Conservation (phyloP, 129 eudicot species). For the Flaveria bidentis region DNA sequence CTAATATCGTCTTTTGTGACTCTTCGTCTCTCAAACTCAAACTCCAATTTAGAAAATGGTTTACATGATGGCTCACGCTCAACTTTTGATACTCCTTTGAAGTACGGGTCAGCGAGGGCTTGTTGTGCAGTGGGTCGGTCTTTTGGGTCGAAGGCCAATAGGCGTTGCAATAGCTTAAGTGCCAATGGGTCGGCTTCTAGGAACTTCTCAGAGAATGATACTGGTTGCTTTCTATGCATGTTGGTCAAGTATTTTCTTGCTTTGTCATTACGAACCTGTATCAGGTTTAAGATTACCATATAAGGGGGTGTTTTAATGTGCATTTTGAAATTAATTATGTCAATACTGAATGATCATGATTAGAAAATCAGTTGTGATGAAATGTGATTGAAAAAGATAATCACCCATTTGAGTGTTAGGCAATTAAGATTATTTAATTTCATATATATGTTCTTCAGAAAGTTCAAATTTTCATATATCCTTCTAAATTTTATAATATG, state of each 20-base stretch:
- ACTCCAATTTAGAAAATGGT: conserved; percentile 75
- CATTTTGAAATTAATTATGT: neutral
- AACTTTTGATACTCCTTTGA: conserved; percentile 71
- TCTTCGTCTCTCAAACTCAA: conserved; percentile 83
- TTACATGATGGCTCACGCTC: conserved; percentile 82
- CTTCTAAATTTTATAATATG: too few relatives aligned
- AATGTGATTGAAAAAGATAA: neutral
- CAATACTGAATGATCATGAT: neutral
- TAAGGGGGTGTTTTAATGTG: neutral
- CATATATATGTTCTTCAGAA: neutral
- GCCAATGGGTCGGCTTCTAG: conserved; percentile 64
- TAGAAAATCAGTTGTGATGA: neutral
- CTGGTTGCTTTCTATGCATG: conserved; percentile 59
- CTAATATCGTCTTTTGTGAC: conserved; percentile 74
- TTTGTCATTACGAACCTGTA: conserved; percentile 68
- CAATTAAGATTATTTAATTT: neutral
- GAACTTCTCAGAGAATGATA: conserved; percentile 52
- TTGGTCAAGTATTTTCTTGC: conserved; percentile 59
- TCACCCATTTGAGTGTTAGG: neutral
- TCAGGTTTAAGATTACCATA: neutral
- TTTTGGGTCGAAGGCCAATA: conserved; percentile 77
- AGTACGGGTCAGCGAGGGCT: conserved; percentile 82
- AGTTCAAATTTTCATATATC: too few relatives aligned
- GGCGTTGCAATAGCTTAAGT: conserved; percentile 49
- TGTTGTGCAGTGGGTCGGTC: conserved; percentile 87